These are phyloP conservation scores for Pleoardoris graminearum DNA, from an alignment of 2,329 filamentous ascomycete genomes.

Conservation along the genomic window DNA sequence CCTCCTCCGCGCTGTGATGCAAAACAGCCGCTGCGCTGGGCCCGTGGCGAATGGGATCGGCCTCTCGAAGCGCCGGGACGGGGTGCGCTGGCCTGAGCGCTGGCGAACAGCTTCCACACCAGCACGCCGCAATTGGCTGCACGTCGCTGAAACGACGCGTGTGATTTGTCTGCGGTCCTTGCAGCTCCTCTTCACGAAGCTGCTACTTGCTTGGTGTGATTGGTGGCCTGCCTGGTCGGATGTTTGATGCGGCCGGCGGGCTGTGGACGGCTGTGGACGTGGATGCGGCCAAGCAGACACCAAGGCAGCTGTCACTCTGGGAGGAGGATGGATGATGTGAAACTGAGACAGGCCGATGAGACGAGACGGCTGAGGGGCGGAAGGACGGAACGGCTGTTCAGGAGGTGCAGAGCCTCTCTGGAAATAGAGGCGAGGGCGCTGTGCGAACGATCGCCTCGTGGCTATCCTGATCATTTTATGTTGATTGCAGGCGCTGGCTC, in stretches of 20 bases:
- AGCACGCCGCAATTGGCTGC: conserved; percentile 27
- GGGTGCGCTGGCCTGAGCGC: conserved; percentile 23
- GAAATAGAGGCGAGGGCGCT: conserved; percentile 24
- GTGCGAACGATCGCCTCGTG: conserved; percentile 32
- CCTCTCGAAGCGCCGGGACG: conserved; percentile 35
- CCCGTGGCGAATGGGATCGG: conserved; percentile 23
- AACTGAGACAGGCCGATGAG: conserved; percentile 33
- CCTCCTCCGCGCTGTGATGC: conserved; percentile 24
- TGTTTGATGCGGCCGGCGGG: conserved; percentile 32
- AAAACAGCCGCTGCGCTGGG: conserved; percentile 32
- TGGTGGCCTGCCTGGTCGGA: conserved; percentile 24
- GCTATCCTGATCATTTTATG: conserved; percentile 38
- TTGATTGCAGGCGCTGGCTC: conserved; percentile 41
- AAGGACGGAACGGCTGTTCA: conserved; percentile 17
- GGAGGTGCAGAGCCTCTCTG: conserved; percentile 20
- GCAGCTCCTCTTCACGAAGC: conserved; percentile 31
- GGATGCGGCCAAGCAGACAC: conserved; percentile 19
- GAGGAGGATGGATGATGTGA: conserved; percentile 20
- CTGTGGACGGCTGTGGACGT: conserved; percentile 33
- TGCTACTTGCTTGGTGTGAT: conserved; percentile 26
- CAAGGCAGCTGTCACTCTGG: conserved; percentile 20
- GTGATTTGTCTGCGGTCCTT: conserved; percentile 44
- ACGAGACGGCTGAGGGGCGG: conserved; percentile 19
- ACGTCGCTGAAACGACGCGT: conserved; percentile 37
- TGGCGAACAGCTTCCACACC: conserved; percentile 19